Conservation (phyloP, 441 rosid genomes). For the Oxalis stricta region DNA sequence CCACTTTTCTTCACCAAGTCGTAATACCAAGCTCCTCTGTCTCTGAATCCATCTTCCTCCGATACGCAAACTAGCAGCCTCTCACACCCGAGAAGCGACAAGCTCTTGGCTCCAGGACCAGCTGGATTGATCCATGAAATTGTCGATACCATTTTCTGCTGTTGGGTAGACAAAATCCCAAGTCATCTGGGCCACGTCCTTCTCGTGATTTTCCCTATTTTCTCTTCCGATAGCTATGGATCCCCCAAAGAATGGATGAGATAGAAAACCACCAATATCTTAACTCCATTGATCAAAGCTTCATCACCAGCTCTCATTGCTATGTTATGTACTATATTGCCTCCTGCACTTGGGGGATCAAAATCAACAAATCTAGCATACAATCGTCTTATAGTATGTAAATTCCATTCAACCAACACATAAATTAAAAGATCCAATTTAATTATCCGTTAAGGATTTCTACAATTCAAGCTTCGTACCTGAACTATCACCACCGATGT, state of each 20-base stretch:
- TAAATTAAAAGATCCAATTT: no score
- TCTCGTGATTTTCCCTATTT: neutral
- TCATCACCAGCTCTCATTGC: constrained; percentile 16
- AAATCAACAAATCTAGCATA: no score
- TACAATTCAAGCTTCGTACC: constrained; percentile 20
- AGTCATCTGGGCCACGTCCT: neutral
- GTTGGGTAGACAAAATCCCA: constrained; percentile 17
- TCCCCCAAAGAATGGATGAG: constrained; percentile 29
- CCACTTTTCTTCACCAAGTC: constrained; percentile 25
- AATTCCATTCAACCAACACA: no score
- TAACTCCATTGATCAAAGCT: constrained; percentile 4
- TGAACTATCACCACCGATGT: constrained; percentile 22
- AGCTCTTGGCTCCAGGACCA: constrained; percentile 16
- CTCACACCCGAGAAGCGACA: constrained; percentile 15
- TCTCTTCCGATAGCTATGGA: constrained; percentile 20
- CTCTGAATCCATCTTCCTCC: constrained; percentile 15
- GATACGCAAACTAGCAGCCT: constrained; percentile 25
- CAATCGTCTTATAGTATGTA: no score
- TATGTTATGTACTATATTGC: constrained; percentile 15
- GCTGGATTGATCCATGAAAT: constrained; percentile 21
- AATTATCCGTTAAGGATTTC: no score
- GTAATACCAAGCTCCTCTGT: constrained; percentile 19
- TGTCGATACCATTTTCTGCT: constrained; percentile 15
- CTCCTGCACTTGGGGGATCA: constrained; percentile 25
- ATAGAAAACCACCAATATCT: constrained; percentile 9